Evolutionary conservation across 495 filamentous ascomycete genomes (phyloP).

Genomic region (Delitschia confertaspora): DNA sequence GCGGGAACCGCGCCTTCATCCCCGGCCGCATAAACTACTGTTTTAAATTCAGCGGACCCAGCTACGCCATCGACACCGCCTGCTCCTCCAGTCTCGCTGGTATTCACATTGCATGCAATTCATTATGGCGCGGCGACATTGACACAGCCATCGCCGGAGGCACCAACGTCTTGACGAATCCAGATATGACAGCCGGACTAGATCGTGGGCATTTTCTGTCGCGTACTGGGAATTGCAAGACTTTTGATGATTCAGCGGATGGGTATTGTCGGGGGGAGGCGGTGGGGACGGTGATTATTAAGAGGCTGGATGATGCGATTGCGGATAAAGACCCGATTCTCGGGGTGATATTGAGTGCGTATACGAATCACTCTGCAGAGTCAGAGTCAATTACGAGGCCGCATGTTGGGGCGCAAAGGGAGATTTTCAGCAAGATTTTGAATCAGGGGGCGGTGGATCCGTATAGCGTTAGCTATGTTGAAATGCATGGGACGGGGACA

Average conservation of each 20-base stretch:
- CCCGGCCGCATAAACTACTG: conserved; percentile 30
- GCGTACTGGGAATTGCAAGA: conserved; percentile 28
- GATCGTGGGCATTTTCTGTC: conserved; percentile 26
- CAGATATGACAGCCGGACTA: conserved; percentile 25
- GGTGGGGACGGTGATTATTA: conserved; percentile 33
- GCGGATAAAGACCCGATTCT: conserved; percentile 30
- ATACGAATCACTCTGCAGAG: conserved; percentile 33
- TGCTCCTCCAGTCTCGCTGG: conserved; percentile 28
- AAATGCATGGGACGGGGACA: conserved; percentile 35
- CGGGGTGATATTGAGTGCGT: conserved; percentile 27
- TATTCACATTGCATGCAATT: conserved; percentile 25
- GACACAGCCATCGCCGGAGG: conserved; percentile 27
- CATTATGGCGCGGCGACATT: conserved; percentile 20
- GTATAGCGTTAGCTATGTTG: conserved; percentile 30
- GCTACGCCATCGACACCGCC: conserved; percentile 24
- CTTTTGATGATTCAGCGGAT: conserved; percentile 25
- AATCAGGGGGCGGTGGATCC: conserved; percentile 20
- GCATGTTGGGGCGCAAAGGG: conserved; percentile 27
- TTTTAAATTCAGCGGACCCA: conserved; percentile 28
- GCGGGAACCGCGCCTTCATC: conserved; percentile 34
- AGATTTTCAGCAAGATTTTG: conserved; percentile 25
- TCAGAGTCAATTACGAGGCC: conserved; percentile 36
- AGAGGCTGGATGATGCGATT: conserved; percentile 26
- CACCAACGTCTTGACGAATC: conserved; percentile 29
- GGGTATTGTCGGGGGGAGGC: conserved; percentile 37